phyloP scores from a whole-genome alignment of 1,139 yeast species.

The Candida smagusa region DNA sequence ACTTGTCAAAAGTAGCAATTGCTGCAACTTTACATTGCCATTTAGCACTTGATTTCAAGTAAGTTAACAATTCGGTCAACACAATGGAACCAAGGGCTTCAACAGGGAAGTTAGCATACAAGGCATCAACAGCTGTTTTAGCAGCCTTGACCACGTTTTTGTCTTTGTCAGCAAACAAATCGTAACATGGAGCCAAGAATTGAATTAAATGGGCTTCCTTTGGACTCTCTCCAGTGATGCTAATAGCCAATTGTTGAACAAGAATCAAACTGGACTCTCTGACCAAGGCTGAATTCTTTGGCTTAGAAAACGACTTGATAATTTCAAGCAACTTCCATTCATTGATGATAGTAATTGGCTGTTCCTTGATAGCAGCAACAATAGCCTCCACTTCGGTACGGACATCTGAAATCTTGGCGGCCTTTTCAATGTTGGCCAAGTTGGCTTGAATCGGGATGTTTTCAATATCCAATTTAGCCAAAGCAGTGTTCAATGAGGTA shows the following conservation, averaged over 20 bases:
- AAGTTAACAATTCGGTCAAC: slow-evolving; percentile 56
- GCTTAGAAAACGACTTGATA: slow-evolving; percentile 61
- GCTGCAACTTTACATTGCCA: slow-evolving; percentile 92
- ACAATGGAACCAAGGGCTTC: slow-evolving; percentile 76
- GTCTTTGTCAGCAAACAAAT: slow-evolving; percentile 79
- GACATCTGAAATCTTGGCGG: slow-evolving; percentile 61
- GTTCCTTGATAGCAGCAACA: slow-evolving; percentile 38
- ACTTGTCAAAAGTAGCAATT: slow-evolving; percentile 64
- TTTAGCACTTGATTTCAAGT: slow-evolving; percentile 79
- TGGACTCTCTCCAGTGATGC: slow-evolving; percentile 65
- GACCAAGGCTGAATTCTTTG: slow-evolving; percentile 68
- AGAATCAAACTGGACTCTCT: slow-evolving; percentile 74
- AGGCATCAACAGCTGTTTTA: slow-evolving; percentile 61
- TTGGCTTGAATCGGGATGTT: slow-evolving; percentile 67
- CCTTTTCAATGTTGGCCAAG: slow-evolving; percentile 53
- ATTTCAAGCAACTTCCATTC: slow-evolving; percentile 69
- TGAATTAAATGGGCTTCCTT: slow-evolving; percentile 71
- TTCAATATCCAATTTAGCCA: slow-evolving; percentile 55
- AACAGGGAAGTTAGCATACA: slow-evolving; percentile 68
- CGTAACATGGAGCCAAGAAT: slow-evolving; percentile 56
- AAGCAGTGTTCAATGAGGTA: slow-evolving; percentile 65
- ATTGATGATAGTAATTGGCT: slow-evolving; percentile 44
- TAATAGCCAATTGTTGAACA: slow-evolving; percentile 64
- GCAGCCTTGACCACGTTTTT: slow-evolving; percentile 82
- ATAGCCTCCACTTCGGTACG: slow-evolving; percentile 59